Base-by-base conservation (phyloP, 2,329 filamentous ascomycete genomes). In the Colletotrichum sp. region DNA sequence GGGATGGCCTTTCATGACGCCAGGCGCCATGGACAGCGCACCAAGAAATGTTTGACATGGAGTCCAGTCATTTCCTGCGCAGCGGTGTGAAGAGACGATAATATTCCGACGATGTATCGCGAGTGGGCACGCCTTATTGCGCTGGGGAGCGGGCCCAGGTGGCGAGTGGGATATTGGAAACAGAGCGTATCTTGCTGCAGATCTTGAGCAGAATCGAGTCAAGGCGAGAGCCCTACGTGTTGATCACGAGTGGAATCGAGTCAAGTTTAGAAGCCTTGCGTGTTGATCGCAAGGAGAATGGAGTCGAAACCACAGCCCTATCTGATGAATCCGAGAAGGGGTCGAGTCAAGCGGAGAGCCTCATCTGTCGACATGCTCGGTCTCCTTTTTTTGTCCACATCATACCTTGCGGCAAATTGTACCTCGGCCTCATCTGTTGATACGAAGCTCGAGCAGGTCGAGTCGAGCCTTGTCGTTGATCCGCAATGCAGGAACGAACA, bases 51-150 rank as follows among this genome's bases (percentile, higher is more conserved):
- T 49, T 70, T 68, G 69, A 64, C 55, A 63, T 72, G 62, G 69
- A 34, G 39, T 36, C 52, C 64, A 49, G 57, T 68, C 63, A 68
- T 69, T 76, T 57, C n/a, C 68, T 63, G 32, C 16, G 55, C 68
- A 75, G 73, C 70, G 70, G 73, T 76, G 70, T 68, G 64, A 76
- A 69, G 57, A 32, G 71, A 52, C 34, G 57, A 65, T 39, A 72
- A 72, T 68, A 34, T 69, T 73, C 70, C 70, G 73, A 69, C 59
- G 63, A 68, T 26, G 64, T 44, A 72, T 67, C 36, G 30, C 62
- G 39, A 39, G 69, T 72, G 69, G 63, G 30, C 57, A 49, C 32
- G 52, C 63, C 73, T 64, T 76, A 21, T 67, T 72, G 55, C 55
- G 55, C 26, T 49, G 65, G 70, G 64, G 44, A 44, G 30, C 18